These are phyloP conservation scores for Diphasiastrum complanatum DNA, from an alignment of 83 land plant species.

Conservation along the genomic window DNA sequence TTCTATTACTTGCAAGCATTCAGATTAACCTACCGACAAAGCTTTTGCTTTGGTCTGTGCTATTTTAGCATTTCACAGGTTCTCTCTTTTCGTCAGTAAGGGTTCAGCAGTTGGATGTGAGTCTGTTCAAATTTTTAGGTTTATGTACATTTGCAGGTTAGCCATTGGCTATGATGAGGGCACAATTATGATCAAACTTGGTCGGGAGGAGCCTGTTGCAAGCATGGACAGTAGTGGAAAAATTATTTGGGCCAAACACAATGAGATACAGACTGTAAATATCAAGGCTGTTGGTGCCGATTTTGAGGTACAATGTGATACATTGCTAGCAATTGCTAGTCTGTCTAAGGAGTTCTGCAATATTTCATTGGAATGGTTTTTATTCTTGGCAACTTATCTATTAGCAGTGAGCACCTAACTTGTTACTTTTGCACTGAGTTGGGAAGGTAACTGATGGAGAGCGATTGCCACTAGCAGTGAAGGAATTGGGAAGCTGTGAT, in stretches of 20 bases:
- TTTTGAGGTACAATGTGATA: conserved; percentile 23
- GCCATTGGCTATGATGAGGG: conserved; percentile 51
- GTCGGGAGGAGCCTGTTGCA: conserved; percentile 44
- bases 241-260: conserved; percentile 43
- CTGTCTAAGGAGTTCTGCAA: neutral
- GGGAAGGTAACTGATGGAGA: conserved; percentile 42
- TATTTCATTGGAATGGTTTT: neutral
- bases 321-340: neutral
- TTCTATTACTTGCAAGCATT: conserved; percentile 13
- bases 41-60: too few species aligned
- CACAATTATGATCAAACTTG: conserved; percentile 43
- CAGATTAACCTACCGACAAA: neutral
- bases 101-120: neutral
- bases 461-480: conserved; percentile 40
- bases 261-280: conserved; percentile 43
- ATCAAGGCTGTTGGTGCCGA: conserved; percentile 34
- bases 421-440: neutral
- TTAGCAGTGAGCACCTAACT: neutral
- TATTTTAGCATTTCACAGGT: conserved; percentile 3
- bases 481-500: conserved; percentile 76
- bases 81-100: neutral
- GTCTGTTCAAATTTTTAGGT: neutral
- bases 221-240: conserved; percentile 45
- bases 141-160: conserved; percentile 22
- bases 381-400: neutral